Base-by-base conservation (phyloP, 208 protist species). In the Leishmania guyanensis region DNA sequence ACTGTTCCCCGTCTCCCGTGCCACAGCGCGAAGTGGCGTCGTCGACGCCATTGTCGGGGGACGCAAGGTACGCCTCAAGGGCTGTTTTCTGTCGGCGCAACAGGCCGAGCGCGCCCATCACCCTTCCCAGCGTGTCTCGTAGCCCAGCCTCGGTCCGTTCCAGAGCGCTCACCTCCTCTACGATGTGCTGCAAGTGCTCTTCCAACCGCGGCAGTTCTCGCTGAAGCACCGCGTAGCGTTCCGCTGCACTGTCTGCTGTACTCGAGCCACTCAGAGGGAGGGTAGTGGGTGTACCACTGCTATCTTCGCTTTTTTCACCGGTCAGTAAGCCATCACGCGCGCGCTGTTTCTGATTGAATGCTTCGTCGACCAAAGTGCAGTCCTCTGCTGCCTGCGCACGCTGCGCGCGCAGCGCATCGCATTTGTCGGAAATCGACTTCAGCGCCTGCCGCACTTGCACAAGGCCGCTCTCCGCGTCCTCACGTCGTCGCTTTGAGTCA, bases 11-110 rank as follows among this genome's bases (percentile, higher is more conserved):
- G 3, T 20, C 29, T 51, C 26, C 26, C 22, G 51, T 33, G 33
- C 72, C 17, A 76, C 72, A 20, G 14, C 22, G 46, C 64, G 10
- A 53, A 79, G 36, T 56, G 50, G 43, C 60, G 51, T 26, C 36
- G 72, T 29, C 51, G 51, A 64, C 29, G 72, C 65, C 17, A 76
- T 29, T 29, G 20, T 53, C 69, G 39, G 46, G 69, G 43, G 68
- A 58, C 20, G 75, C 69, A 3, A 87, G 75, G 20, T 78, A 26
- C 56, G 51, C 58, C 22, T 87, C 79, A 33, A 87, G 69, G 16
- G 70, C 33, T 12, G 36, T 66, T n/a, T 76, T 73, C 29, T 54
- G 76, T 46, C 22, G 46, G 16, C 71, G 64, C 62, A 81, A 68
- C 26, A 68, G 36, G 22, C 60, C 48, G 29, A 83, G 78, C 5